Base-by-base conservation (phyloP, 225 moss, liverwort and hornwort species). In the Anthoceros angustus region DNA sequence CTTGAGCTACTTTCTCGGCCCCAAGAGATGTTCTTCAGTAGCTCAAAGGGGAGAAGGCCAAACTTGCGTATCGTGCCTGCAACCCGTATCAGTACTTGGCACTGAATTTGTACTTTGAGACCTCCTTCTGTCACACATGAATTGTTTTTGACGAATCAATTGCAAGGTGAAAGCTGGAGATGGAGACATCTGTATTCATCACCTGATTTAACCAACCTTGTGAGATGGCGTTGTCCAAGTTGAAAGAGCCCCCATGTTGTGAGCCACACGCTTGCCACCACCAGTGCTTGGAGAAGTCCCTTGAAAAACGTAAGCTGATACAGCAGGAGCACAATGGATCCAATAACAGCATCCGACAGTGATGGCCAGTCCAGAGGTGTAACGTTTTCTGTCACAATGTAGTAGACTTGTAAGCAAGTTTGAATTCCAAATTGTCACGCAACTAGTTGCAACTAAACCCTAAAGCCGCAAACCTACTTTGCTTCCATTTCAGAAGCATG, bases 201-300 rank as follows among this genome's bases (percentile, higher is more conserved):
- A 55, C 55, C 55, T 55, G 55, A 55, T 55, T 55, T 55, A 55
- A 55, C 16, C 55, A 55, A 55, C 55, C 55, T 55, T 55, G 55
- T 55, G 55, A 55, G 55, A 0, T 55, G 55, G 14, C 8, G 8
- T 55, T 55, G 55, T 55, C 16, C 1, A 55, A 55, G 55, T 55
- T 15, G 8, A 20, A 55, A 55, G 55, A 55, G 55, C 55, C 55
- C 55, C 55, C 55, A 55, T 55, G 55, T 55, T 55, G 55, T 55
- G 8, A 55, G n/a, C 55, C 55, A 55, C 55, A 55, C 55, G 55
- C 55, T 55, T 55, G 55, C 55, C 55, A 55, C 18, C 55, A 55
- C 55, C 16, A 55, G 55, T 55, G 55, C 18, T 55, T 55, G 55
- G 55, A 55, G 55, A 4, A 55, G 55, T 55, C 55, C 55, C 7